phyloP scores from a whole-genome alignment of 2,329 filamentous ascomycete species.

The Drechslerella dactyloides region DNA sequence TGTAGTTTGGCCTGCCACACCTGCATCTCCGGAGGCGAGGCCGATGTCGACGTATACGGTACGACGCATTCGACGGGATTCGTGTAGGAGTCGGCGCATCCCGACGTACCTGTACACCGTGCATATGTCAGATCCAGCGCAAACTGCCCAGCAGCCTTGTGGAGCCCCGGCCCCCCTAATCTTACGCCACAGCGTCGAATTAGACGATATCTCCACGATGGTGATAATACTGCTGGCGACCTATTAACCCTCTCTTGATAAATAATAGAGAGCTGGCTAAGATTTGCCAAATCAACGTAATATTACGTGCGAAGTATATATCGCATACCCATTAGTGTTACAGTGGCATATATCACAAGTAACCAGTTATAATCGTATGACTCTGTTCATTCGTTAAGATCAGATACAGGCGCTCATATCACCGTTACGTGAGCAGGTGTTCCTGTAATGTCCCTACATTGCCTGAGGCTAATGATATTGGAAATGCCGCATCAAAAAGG shows the following conservation, averaged over 20 bases:
- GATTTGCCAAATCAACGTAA: not conserved
- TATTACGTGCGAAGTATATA: not conserved
- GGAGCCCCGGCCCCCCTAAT: not conserved
- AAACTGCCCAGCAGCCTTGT: not conserved
- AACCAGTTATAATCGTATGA: not conserved
- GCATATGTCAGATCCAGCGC: not conserved
- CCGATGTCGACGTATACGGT: not conserved
- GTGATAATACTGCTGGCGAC: not conserved
- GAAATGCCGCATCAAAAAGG: conserved; percentile 7
- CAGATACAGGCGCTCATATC: not conserved
- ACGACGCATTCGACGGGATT: not conserved
- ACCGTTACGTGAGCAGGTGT: not conserved
- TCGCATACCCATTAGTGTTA: not conserved
- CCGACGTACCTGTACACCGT: not conserved
- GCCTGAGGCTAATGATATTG: not conserved
- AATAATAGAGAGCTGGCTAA: too few species aligned
- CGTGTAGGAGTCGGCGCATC: not conserved
- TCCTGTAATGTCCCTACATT: conserved; percentile 3
- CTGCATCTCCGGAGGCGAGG: not conserved
- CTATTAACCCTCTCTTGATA: not conserved
- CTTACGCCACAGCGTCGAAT: not conserved
- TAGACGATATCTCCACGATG: not conserved
- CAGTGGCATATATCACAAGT: too few species aligned
- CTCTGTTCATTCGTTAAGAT: not conserved
- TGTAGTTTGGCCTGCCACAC: not conserved